Evolutionary conservation across 805 yeast genomes (phyloP), one percentile per base, ranked within the genome.

Genomic region (Candida xyloterini): DNA sequence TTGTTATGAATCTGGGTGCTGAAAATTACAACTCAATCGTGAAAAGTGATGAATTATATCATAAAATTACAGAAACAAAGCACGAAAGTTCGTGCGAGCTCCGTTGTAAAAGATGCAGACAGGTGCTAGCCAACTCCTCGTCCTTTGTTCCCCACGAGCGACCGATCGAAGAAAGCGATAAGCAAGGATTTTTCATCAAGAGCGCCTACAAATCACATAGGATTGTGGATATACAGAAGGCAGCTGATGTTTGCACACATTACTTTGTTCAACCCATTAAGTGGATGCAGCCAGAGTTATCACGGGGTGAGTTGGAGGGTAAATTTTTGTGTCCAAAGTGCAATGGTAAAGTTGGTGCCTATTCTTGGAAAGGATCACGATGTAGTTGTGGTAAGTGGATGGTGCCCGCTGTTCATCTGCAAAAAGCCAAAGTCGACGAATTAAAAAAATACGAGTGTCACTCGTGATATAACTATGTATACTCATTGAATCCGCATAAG

Each of bases 301-400:
- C 73, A 33, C 72, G 74, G 50, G 86, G 86, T 25, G 84, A 79
- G 36, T 53, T 93, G 7, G 97, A 91, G 59, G 99, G 99, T 2
- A 86, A 84, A 55, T 78, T 93, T 30, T 60, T 65, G 9, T 93
- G 99, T 60, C 93, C 93, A 2, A 83, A 81, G 55, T 93, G 99
- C 66, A 67, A 68, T 5, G 70, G 84, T 11, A 93, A 91, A 64
- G 77, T 93, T 2, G 99, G 99, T 10, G 89, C 87, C 0, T 93
- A 89, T 59, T 78, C 81, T 46, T 93, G 99, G 99, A 85, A 81
- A 54, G 99, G 99, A 0, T 79, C 91, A 2, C 68, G 95, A 52
- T 93, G 99, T 61, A 79, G 93, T 42, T 93, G 99, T 62, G 97
- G 97, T 2, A 79, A 78, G 52, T 93, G 99, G 99, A 81, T 91